phyloP scores from a whole-genome alignment of 2,329 filamentous ascomycete genomes.

The Fusarium succisae region DNA sequence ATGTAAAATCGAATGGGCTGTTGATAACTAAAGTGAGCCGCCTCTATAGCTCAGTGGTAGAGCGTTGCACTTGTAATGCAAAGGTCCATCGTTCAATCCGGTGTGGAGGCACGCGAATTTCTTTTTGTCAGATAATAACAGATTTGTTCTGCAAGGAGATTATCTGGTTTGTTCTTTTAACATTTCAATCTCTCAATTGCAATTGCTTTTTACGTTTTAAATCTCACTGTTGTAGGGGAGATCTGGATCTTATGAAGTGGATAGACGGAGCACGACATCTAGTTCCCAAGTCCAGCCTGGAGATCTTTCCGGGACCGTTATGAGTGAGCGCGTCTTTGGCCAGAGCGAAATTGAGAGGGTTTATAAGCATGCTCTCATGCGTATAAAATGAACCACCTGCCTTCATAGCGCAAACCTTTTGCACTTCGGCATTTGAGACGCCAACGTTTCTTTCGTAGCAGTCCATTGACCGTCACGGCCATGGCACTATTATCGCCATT shows the following conservation, averaged over 20 bases:
- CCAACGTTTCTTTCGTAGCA: background rate
- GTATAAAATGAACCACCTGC: conserved; percentile 8
- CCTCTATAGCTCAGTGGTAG: conserved; percentile 28
- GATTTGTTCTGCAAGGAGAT: fast-evolving
- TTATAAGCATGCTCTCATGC: conserved; percentile 2
- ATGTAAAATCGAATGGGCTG: fast-evolving
- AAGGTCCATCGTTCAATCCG: conserved; percentile 29
- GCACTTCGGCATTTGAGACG: background rate
- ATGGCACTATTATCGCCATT: background rate
- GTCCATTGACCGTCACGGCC: background rate
- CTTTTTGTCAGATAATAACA: background rate
- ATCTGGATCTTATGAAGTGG: background rate
- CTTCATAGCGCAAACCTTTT: background rate
- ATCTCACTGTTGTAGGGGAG: background rate
- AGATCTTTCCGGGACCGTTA: background rate
- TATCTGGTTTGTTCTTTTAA: fast-evolving
- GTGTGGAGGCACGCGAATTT: conserved; percentile 9
- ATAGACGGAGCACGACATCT: background rate
- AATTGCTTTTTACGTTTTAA: background rate
- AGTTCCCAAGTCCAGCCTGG: background rate
- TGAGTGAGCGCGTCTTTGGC: background rate
- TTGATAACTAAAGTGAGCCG: background rate
- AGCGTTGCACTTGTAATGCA: conserved; percentile 29
- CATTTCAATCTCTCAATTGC: fast-evolving
- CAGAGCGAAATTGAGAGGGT: background rate